Evolutionary conservation across 257 asterid genomes (phyloP).

Genomic region (Solanum okadae): DNA sequence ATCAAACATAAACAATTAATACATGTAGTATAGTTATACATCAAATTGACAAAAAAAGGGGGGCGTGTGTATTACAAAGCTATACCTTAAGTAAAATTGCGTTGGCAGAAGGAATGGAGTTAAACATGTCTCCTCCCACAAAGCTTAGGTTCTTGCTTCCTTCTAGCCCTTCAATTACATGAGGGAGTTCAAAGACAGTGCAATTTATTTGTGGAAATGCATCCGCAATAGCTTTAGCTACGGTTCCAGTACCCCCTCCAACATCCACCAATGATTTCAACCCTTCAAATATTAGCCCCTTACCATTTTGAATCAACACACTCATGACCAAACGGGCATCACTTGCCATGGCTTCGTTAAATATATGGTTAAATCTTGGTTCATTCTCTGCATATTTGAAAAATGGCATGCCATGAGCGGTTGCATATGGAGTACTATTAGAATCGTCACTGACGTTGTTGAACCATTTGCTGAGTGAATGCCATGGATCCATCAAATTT

Average conservation of each 20-base stretch:
- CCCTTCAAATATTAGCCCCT: slow-evolving; percentile 4
- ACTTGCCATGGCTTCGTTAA: slow-evolving; percentile 6
- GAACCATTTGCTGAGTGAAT: not conserved
- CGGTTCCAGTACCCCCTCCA: not conserved
- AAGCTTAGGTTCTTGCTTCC: not conserved
- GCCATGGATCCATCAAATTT: not conserved
- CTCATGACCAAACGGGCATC: not conserved
- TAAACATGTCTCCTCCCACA: too few species aligned
- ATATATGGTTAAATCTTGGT: not conserved
- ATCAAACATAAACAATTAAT: too few species aligned
- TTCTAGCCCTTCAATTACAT: slow-evolving; percentile 1
- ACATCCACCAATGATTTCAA: not conserved
- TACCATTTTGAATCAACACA: not conserved
- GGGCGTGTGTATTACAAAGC: too few species aligned
- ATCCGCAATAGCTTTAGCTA: not conserved
- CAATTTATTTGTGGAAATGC: slow-evolving; percentile 6
- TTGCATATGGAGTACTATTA: not conserved
- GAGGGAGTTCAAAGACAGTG: slow-evolving; percentile 2
- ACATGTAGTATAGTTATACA: too few species aligned
- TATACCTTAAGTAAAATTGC: too few species aligned
- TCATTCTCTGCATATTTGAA: not conserved
- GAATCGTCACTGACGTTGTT: not conserved
- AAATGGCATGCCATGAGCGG: not conserved
- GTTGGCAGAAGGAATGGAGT: too few species aligned
- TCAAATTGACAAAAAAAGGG: too few species aligned